Conservation (phyloP, 2,329 filamentous ascomycete genomes). For the Microdochium bolleyi region DNA sequence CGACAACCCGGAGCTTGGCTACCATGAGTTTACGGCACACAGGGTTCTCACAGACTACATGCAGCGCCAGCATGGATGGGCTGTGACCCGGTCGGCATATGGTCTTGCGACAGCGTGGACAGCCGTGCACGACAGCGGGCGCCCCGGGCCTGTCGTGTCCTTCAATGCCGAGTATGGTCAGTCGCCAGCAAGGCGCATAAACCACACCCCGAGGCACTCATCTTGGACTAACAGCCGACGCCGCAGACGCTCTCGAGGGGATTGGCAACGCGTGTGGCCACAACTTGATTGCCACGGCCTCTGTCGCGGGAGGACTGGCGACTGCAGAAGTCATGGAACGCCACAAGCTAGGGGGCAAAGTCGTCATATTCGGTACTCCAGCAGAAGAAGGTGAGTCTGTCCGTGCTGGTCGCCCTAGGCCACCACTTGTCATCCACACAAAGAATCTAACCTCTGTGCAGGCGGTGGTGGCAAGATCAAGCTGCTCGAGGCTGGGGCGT, state of each 20-base stretch:
- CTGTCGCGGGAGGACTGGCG: constrained; percentile 36
- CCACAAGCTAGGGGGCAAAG: constrained; percentile 31
- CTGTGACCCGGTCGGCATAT: constrained; percentile 42
- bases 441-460: constrained; percentile 2
- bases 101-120: constrained; percentile 44
- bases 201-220: not conserved
- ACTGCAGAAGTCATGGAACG: constrained; percentile 33
- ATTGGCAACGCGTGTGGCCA: constrained; percentile 48
- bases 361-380: constrained; percentile 42
- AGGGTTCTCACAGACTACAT: constrained; percentile 40
- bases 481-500: constrained; percentile 34
- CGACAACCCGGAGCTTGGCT: constrained; percentile 41
- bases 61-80: constrained; percentile 32
- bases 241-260: constrained; percentile 36
- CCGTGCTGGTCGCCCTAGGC: not conserved
- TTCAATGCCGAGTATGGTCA: constrained; percentile 39
- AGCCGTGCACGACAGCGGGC: constrained; percentile 37
- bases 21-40: constrained; percentile 40
- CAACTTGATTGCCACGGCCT: constrained; percentile 43
- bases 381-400: constrained; percentile 36
- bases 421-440: not conserved
- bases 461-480: constrained; percentile 41
- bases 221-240: constrained; percentile 6
- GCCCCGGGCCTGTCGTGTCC: constrained; percentile 34
- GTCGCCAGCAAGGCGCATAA: not conserved